phyloP scores from a whole-genome alignment of 331 rosid species.

The Arachis monticola region DNA sequence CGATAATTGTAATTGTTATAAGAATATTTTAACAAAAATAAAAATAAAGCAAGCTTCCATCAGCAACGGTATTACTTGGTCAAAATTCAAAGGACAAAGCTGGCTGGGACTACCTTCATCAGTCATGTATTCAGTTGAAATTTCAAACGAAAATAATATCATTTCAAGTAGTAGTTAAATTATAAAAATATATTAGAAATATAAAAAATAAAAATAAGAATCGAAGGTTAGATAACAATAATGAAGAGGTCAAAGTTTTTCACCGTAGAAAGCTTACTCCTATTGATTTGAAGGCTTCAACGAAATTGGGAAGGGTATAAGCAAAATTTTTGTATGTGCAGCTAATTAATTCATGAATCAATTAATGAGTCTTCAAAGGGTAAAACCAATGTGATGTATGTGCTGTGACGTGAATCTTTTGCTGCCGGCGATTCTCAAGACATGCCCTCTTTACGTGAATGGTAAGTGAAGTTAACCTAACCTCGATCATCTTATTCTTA shows the following conservation, averaged over 20 bases:
- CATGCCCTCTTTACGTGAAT: constrained; percentile 53
- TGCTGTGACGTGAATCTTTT: constrained; percentile 44
- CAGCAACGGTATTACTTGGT: constrained; percentile 28
- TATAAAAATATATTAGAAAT: not conserved
- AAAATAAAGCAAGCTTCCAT: no score
- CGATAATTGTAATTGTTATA: no score
- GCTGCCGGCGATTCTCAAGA: constrained; percentile 46
- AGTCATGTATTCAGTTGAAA: constrained; percentile 27
- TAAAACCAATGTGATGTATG: constrained; percentile 17
- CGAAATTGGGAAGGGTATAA: not conserved
- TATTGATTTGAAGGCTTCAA: constrained; percentile 1
- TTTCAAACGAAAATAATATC: constrained; percentile 26
- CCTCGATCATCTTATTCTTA: constrained; percentile 34
- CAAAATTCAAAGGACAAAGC: constrained; percentile 41
- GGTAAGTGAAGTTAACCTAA: constrained; percentile 59
- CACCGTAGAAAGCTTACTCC: not conserved
- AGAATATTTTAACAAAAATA: no score
- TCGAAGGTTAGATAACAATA: not conserved
- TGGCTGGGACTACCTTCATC: constrained; percentile 37
- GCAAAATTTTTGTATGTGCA: constrained; percentile 22
- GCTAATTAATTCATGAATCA: not conserved
- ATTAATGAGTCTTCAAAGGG: constrained; percentile 8
- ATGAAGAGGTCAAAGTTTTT: not conserved
- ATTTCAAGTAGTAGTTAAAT: not conserved
- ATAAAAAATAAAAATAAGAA: not conserved